phyloP scores from a whole-genome alignment of 179 eudicot species.

The Heliamphora pulchella region DNA sequence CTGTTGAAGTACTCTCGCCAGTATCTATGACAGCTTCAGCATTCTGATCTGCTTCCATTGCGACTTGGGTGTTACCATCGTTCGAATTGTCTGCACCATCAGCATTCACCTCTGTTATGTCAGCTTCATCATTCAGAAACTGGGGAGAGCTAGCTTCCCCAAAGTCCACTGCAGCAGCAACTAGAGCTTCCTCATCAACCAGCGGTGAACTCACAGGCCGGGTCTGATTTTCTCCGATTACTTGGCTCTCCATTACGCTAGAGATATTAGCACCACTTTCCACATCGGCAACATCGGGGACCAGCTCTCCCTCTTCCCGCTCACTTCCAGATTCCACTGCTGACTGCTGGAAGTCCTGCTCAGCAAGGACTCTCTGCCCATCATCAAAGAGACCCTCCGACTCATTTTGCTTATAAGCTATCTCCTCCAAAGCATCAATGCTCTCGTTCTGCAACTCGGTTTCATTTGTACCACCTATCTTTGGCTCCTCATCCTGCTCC shows the following conservation, averaged over 20 bases:
- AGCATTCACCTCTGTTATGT: slow-evolving; percentile 33
- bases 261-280: slow-evolving; percentile 43
- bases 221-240: slow-evolving; percentile 33
- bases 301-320: slow-evolving; percentile 77
- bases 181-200: slow-evolving; percentile 28
- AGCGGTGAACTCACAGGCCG: slow-evolving; percentile 48
- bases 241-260: slow-evolving; percentile 29
- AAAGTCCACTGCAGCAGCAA: slow-evolving; percentile 26
- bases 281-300: slow-evolving; percentile 37
- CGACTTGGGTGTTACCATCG: slow-evolving; percentile 35
- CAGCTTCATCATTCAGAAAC: slow-evolving; percentile 45
- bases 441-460: slow-evolving; percentile 35
- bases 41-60: slow-evolving; percentile 39
- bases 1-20: slow-evolving; percentile 7
- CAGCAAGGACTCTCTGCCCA: slow-evolving; percentile 26
- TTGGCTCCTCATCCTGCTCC: slow-evolving; percentile 34
- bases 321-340: slow-evolving; percentile 39
- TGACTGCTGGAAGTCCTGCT: slow-evolving; percentile 39
- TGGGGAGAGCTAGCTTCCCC: slow-evolving; percentile 43
- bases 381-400: slow-evolving; percentile 34
- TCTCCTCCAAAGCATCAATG: slow-evolving; percentile 35
- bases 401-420: slow-evolving; percentile 35
- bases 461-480: slow-evolving; percentile 17
- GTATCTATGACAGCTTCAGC: slow-evolving; percentile 26
- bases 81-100: slow-evolving; percentile 38